phyloP scores from a whole-genome alignment of 345 rosid genomes.

The Acer saccharum region DNA sequence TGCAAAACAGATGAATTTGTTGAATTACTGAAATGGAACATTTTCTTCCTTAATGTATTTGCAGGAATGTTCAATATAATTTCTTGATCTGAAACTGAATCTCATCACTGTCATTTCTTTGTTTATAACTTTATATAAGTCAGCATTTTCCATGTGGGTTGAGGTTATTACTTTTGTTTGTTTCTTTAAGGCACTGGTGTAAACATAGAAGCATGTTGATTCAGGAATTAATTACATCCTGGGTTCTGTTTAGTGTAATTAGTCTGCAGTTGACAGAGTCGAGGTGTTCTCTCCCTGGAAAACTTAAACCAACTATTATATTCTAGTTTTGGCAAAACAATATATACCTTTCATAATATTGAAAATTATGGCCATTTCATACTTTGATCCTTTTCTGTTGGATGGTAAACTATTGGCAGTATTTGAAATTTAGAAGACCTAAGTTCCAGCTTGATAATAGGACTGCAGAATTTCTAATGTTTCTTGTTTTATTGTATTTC shows the following conservation, averaged over 20 bases:
- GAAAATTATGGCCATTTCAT: neutral
- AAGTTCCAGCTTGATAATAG: neutral
- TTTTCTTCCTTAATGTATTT: neutral
- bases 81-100: neutral
- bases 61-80: neutral
- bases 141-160: neutral
- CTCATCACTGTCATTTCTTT: neutral
- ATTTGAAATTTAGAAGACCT: neutral
- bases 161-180: neutral
- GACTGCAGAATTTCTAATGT: neutral
- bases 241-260: neutral
- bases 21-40: neutral
- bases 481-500: neutral
- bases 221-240: neutral
- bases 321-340: neutral
- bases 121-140: neutral
- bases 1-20: slow-evolving; percentile 1
- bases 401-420: neutral
- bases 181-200: neutral
- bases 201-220: neutral
- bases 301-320: neutral
- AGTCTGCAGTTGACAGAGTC: neutral
- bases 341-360: neutral
- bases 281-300: neutral
- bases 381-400: neutral